Evolutionary conservation across 768 basidiomycete genomes (phyloP).

Genomic region (Lactarius quietus): DNA sequence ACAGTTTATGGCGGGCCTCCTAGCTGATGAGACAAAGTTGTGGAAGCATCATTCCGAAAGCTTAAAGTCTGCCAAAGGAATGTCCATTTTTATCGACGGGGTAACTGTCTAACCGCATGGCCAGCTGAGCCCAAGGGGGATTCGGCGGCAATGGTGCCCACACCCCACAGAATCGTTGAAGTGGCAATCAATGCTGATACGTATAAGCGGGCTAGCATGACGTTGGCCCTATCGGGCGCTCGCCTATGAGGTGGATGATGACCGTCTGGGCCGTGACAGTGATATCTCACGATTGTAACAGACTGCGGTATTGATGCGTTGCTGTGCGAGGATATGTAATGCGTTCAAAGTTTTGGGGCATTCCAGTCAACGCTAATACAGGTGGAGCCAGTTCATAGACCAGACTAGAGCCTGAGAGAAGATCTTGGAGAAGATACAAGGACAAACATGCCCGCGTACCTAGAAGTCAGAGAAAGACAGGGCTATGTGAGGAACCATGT

Average conservation of each 20-base stretch:
- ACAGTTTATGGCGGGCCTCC: not conserved
- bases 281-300: not conserved
- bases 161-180: not conserved
- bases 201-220: not conserved
- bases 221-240: not conserved
- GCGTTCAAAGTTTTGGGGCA: not conserved
- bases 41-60: slow-evolving; percentile 4
- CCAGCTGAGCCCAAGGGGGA: not conserved
- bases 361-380: not conserved
- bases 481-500: not conserved
- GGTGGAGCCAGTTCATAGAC: not conserved
- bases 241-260: not conserved
- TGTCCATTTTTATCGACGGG: not conserved
- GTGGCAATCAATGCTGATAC: slow-evolving; percentile 1
- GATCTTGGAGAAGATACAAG: too few species aligned
- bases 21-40: not conserved
- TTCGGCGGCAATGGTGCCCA: not conserved
- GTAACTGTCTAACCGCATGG: not conserved
- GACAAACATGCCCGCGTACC: not conserved
- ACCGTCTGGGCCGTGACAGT: not conserved
- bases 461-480: not conserved
- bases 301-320: not conserved
- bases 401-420: too few species aligned
- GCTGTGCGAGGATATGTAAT: too few species aligned
- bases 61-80: not conserved